phyloP scores from a whole-genome alignment of 805 yeast genomes.

The Metschnikowia chrysomelidarum region DNA sequence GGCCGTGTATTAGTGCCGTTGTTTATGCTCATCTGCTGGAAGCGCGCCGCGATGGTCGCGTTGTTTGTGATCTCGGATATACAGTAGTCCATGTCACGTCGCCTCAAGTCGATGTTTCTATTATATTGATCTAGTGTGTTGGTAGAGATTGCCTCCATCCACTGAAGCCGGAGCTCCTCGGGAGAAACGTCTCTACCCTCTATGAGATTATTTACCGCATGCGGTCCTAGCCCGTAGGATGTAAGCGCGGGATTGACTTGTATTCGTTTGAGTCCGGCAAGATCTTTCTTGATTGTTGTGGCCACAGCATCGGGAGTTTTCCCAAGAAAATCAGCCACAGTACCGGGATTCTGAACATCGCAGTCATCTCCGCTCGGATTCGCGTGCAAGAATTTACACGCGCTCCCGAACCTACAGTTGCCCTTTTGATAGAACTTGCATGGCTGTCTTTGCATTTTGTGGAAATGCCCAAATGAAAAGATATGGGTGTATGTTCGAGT shows the following conservation, averaged over 20 bases:
- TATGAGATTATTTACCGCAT: slow-evolving; percentile 49
- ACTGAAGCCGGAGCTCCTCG: slow-evolving; percentile 52
- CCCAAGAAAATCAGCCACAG: slow-evolving; percentile 9
- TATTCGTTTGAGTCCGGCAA: slow-evolving; percentile 22
- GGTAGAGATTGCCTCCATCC: slow-evolving; percentile 38
- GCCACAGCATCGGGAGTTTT: slow-evolving; percentile 15
- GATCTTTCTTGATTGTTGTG: slow-evolving; percentile 23
- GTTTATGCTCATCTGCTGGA: slow-evolving; percentile 37
- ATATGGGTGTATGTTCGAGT: too few species aligned
- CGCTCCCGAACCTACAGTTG: slow-evolving; percentile 28
- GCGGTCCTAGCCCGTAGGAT: slow-evolving; percentile 47
- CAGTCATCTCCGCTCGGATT: slow-evolving; percentile 5
- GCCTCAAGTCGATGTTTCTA: slow-evolving; percentile 32
- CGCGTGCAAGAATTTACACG: slow-evolving; percentile 27
- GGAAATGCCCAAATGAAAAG: slow-evolving; percentile 1
- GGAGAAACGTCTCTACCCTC: slow-evolving; percentile 51
- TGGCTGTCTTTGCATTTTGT: slow-evolving; percentile 9
- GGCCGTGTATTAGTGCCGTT: slow-evolving; percentile 19
- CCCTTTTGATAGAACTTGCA: slow-evolving; percentile 27
- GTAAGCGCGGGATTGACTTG: slow-evolving; percentile 38
- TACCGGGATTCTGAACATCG: slow-evolving; percentile 5
- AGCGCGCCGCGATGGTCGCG: slow-evolving; percentile 53
- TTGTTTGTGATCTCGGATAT: slow-evolving; percentile 36
- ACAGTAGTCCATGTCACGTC: slow-evolving; percentile 19
- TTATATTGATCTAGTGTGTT: slow-evolving; percentile 40